phyloP scores from a whole-genome alignment of 805 yeast genomes.

The Yamadazyma akitaensis region DNA sequence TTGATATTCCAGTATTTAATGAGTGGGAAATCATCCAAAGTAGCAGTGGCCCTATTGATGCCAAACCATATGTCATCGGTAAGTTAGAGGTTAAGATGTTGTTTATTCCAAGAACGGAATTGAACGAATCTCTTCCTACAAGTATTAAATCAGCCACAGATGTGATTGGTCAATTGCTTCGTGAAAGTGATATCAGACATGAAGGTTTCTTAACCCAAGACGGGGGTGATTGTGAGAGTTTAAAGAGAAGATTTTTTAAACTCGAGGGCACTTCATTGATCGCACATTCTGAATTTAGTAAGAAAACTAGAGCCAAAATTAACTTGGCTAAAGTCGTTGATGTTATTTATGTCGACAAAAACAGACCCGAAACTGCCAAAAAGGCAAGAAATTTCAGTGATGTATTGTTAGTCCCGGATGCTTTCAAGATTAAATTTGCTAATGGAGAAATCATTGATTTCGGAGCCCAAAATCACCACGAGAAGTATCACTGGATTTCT shows the following conservation, averaged over 20 bases:
- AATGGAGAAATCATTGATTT: conserved; percentile 82
- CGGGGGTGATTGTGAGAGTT: conserved; percentile 81
- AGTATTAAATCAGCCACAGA: conserved; percentile 52
- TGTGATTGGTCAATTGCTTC: conserved; percentile 27
- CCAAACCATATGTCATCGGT: conserved; percentile 61
- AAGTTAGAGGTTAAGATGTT: conserved; percentile 64
- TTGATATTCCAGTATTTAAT: conserved; percentile 63
- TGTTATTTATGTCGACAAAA: conserved; percentile 44
- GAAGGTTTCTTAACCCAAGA: conserved; percentile 82
- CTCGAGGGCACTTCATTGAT: conserved; percentile 67
- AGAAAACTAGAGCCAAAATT: conserved; percentile 70
- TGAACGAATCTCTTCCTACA: conserved; percentile 63
- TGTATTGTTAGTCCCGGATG: conserved; percentile 62
- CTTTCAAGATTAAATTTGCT: conserved; percentile 70
- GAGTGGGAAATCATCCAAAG: conserved; percentile 64
- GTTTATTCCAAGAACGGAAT: conserved; percentile 60
- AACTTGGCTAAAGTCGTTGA: conserved; percentile 67
- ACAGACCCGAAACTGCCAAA: conserved; percentile 25
- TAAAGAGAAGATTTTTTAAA: conserved; percentile 73
- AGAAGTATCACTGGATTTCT: conserved; percentile 64
- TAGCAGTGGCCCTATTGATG: conserved; percentile 23
- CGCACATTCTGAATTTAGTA: conserved; percentile 71
- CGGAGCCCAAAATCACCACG: conserved; percentile 70
- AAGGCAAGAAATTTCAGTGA: conserved; percentile 66
- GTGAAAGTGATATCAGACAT: conserved; percentile 24